Evolutionary conservation across 441 rosid genomes (phyloP).

Genomic region (Pelargonium citronellum): DNA sequence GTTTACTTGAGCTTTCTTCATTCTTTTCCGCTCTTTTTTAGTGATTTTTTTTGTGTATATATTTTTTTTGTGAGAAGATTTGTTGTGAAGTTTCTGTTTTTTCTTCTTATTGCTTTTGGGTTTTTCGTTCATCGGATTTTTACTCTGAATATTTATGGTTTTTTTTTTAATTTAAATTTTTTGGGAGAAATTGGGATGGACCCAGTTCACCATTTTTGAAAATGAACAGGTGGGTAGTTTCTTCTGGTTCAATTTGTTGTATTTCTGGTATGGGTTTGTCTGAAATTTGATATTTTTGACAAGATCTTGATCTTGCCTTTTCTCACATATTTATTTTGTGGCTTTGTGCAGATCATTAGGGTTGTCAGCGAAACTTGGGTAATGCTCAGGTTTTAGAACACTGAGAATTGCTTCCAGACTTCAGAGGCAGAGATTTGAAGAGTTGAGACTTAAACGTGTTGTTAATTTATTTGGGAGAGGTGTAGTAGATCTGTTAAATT

Average conservation of each 20-base stretch:
- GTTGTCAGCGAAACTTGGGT: not conserved
- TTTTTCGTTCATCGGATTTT: constrained; percentile 3
- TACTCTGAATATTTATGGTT: not conserved
- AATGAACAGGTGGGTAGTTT: not conserved
- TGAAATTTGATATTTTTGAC: not conserved
- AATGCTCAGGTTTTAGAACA: constrained; percentile 13
- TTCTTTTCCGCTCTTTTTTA: constrained; percentile 4
- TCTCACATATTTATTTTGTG: not conserved
- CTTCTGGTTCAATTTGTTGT: not conserved
- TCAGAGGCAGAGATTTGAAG: constrained; percentile 14
- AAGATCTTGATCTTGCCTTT: constrained; percentile 6
- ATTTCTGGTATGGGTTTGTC: not conserved
- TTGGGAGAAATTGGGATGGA: not conserved
- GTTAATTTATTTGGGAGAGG: constrained; percentile 20
- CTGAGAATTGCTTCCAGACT: constrained; percentile 10
- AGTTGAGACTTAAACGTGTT: not conserved
- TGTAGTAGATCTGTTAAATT: constrained; percentile 15
- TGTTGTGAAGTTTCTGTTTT: not conserved
- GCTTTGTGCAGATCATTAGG: not conserved
- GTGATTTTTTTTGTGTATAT: not conserved
- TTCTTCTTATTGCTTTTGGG: constrained; percentile 10
- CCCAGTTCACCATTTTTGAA: not conserved
- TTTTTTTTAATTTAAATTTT: not conserved
- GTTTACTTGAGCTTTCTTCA: constrained; percentile 12
- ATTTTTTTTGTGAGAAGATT: not conserved